Base-by-base conservation (phyloP, 768 basidiomycete genomes). In the Kwoniella mangroviensis region DNA sequence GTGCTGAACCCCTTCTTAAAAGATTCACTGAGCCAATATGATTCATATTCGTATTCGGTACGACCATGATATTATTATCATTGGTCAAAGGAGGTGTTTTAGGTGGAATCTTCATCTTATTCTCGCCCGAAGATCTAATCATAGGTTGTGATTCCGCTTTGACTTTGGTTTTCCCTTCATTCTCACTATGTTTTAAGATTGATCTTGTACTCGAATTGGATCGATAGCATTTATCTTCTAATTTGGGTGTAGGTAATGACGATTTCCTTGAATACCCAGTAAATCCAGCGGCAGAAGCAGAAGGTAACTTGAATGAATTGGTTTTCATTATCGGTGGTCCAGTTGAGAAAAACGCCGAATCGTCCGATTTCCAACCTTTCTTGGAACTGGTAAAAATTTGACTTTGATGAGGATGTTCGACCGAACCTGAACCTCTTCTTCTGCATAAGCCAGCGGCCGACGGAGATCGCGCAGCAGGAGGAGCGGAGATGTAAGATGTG, bases 311-410 rank as follows among this genome's bases (percentile, higher is more conserved):
- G 53, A 68, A 62, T 13, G 52, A 45, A 22, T 40, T 28, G 0
- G 59, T 54, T n/a, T 66, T 28, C 52, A n/a, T 13, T 19, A 42
- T 45, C 2, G 41, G n/a, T n/a, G 59, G 13, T 43, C 45, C 73
- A 43, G 63, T 70, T 52, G 68, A 62, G 34, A 70, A 65, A 21
- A 70, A 70, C 4, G 63, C 69, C 43, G 62, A 70, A 63, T 70
- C 69, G 40, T 70, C 69, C 7, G 69, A 69, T 52, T 52, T 63
- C 68, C 68, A 69, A 7, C 68, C 68, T 43, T 55, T 68, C 21
- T 51, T 66, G 4, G 65, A 26, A 51, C 45, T 45, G 43, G 13
- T 41, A 0, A 53, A 19, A 4, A 6, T 26, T 19, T 34, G 34
- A 34, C 34, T 34, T 34, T 34, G 34, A 34, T 34, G 34, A 34